phyloP scores from a whole-genome alignment of 1,284 basidiomycete genomes.

The Phellinidium pouzarii region DNA sequence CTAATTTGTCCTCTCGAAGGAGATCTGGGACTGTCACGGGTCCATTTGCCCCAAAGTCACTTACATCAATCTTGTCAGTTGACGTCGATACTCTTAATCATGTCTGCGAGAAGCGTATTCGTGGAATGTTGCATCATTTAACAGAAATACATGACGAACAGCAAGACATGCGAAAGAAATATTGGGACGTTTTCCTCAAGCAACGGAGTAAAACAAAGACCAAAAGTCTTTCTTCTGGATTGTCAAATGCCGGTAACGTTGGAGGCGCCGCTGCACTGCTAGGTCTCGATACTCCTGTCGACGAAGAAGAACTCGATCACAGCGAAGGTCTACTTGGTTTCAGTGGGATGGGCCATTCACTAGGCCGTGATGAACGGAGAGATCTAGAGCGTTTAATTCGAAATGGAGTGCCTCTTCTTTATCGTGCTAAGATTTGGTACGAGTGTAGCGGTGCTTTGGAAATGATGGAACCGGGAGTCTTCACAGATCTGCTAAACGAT shows the following conservation, averaged over 20 bases:
- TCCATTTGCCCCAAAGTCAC: slow-evolving; percentile 27
- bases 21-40: slow-evolving; percentile 35
- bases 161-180: slow-evolving; percentile 66
- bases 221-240: slow-evolving; percentile 27
- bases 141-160: slow-evolving; percentile 82
- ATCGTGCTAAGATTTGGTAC: slow-evolving; percentile 83
- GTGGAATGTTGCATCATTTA: slow-evolving; percentile 71
- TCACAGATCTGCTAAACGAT: slow-evolving; percentile 74
- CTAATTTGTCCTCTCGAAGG: slow-evolving; percentile 44
- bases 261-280: slow-evolving; percentile 51
- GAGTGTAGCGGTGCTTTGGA: slow-evolving; percentile 92
- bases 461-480: slow-evolving; percentile 87
- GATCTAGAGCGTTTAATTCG: slow-evolving; percentile 78
- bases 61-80: slow-evolving; percentile 48
- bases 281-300: slow-evolving; percentile 54
- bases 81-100: slow-evolving; percentile 57
- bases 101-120: slow-evolving; percentile 71
- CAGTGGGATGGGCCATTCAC: slow-evolving; percentile 73
- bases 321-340: slow-evolving; percentile 81
- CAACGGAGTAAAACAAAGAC: slow-evolving; percentile 47
- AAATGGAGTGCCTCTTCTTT: slow-evolving; percentile 82
- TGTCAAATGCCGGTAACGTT: slow-evolving; percentile 22
- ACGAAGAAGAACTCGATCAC: slow-evolving; percentile 65
- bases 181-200: slow-evolving; percentile 87
- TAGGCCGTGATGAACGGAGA: slow-evolving; percentile 69